Base-by-base conservation (phyloP, 345 rosid genomes). In the Dipteronia dyeriana region DNA sequence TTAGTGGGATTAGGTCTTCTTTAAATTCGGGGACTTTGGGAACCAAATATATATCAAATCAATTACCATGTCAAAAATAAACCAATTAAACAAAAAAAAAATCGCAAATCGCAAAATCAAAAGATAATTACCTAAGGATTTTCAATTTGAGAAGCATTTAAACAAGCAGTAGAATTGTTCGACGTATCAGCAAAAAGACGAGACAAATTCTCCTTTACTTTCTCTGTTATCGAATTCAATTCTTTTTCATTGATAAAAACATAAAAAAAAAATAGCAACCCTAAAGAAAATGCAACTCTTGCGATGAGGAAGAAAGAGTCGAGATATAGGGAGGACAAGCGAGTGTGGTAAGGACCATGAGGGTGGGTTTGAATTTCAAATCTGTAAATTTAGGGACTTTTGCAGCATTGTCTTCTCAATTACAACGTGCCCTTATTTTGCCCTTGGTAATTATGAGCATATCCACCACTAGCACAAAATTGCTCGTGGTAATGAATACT, bases 191-290 rank as follows among this genome's bases (percentile, higher is more conserved):
- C 80, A 68, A 95, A 86, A 66, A 91, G 84, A 81, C 92, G 87
- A 20, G 97, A 89, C 2, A 93, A 87, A 82, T 86, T 90, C 76
- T 90, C 89, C 0, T 94, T 81, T n/a, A 93, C 90, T 61, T 90
- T 95, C 29, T 90, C 93, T 79, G 87, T 91, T 69, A 91, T 86
- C 54, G 91, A 14, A 69, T 85, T 69, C 99, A 93, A 91, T 34
- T 20, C 51, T 67, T 8, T 63, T 76, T 17, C 1, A 13, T 25
- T 22, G 41, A 14, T 16, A 57, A 39, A 39, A 39, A 39, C 43
- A 39, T 9, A 39, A 7, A 39, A 39, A 39, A 31, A 31, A 31
- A 31, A 3, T 1, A 31, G 8, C 6, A 19, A 56, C 16, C 16
- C 31, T 25, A 63, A 63, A 23, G 34, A 31, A 31, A 31, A 31